Conservation (phyloP, 2,329 filamentous ascomycete genomes). For the Aspergillus alliaceus region DNA sequence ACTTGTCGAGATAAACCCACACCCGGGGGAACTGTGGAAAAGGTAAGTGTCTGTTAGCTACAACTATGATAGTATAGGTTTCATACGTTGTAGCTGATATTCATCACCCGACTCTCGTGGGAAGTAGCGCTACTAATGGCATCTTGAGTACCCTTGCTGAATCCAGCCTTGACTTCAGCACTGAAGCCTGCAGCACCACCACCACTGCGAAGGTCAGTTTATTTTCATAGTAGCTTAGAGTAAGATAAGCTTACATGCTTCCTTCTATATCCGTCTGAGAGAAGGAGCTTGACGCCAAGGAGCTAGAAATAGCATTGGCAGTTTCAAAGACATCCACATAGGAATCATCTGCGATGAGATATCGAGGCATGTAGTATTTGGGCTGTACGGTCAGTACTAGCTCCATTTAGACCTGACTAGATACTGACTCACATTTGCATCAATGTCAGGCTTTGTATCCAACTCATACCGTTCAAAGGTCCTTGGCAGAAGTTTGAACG, state of each 20-base stretch:
- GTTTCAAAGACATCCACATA: conserved; percentile 17
- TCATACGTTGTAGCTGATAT: neutral
- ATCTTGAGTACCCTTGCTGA: neutral
- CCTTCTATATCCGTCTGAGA: conserved; percentile 12
- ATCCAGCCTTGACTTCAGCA: neutral
- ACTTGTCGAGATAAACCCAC: neutral
- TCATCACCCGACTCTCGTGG: neutral
- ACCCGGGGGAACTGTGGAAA: neutral
- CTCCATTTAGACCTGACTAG: no score
- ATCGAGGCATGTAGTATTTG: conserved; percentile 8
- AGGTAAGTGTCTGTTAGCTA: no score
- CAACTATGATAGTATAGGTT: no score
- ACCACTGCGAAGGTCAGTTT: neutral
- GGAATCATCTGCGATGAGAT: conserved; percentile 12
- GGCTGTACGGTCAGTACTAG: neutral
- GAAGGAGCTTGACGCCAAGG: conserved; percentile 16
- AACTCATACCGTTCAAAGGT: no score
- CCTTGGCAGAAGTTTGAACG: no score
- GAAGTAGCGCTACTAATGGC: neutral
- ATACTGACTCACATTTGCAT: no score
- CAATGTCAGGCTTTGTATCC: no score
- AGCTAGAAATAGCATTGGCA: conserved; percentile 1
- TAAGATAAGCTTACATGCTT: conserved; percentile 12
- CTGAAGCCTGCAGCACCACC: neutral
- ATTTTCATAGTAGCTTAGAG: no score